Evolutionary conservation across 2,329 filamentous ascomycete genomes (phyloP).

Genomic region (Magnaporthiopsis rhizophila): DNA sequence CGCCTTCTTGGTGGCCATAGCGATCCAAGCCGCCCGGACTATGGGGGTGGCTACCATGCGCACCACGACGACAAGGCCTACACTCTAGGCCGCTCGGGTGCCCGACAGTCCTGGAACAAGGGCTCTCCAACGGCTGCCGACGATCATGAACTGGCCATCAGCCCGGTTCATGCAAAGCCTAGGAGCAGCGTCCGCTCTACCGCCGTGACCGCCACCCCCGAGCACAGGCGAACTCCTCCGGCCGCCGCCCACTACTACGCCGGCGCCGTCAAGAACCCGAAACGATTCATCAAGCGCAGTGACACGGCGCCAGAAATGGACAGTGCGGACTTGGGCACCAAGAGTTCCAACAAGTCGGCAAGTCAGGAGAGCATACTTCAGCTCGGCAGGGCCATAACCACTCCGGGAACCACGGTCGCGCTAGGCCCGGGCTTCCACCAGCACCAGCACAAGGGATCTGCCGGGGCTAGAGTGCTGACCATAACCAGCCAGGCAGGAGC

Average conservation of each 20-base stretch:
- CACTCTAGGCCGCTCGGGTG: neutral
- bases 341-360: neutral
- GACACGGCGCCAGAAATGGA: neutral
- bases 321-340: neutral
- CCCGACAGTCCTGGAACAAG: neutral
- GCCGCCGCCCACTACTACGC: neutral
- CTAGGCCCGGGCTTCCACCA: neutral
- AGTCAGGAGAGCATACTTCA: constrained; percentile 7
- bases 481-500: neutral
- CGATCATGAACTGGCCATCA: neutral
- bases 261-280: neutral
- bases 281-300: neutral
- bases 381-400: neutral
- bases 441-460: neutral
- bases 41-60: neutral
- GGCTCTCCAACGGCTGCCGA: neutral
- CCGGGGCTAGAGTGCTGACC: neutral
- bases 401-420: neutral
- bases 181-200: neutral
- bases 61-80: neutral
- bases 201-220: too few relatives aligned
- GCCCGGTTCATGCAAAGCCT: neutral
- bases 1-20: neutral
- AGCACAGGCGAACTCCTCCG: neutral
- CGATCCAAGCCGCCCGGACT: neutral